Evolutionary conservation across 345 rosid genomes (phyloP), one percentile per base, ranked within the genome.

Genomic region (Populus euphratica): DNA sequence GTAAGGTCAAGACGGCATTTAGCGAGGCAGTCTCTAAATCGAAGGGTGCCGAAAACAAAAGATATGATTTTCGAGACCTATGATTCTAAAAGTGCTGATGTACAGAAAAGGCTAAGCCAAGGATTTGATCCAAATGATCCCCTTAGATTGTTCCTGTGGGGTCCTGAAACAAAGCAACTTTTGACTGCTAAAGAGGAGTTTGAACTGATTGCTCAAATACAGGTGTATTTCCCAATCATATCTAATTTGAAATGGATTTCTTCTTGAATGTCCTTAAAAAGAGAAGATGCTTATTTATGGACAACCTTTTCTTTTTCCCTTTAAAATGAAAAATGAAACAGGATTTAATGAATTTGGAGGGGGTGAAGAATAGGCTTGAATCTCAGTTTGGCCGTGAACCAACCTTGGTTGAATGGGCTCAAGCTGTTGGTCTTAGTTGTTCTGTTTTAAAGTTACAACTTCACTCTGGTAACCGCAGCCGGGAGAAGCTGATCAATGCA

Each of bases 351-450:
- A 88, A 81, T 79, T 77, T 91, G 79, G 90, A 90, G 89, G 84
- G 87, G 71, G 90, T 87, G 67, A 90, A 93, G 87, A 72, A 77
- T 74, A 89, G 81, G 80, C 89, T 94, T 81, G 85, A 89, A 70
- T 89, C 90, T 74, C 93, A 91, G 76, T 89, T 88, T 77, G 91
- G 92, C 69, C 84, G 87, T 44, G 95, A 94, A 80, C 97, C 95
- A 78, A 91, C 95, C 70, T 70, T 90, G 82, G 76, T 74, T 72
- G 97, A 94, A 79, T 91, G 95, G 97, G 95, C 97, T 73, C 81
- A 88, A 86, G 94, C 89, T 75, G 83, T 84, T 79, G 95, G 90
- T 25, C 25, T 91, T 64, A 89, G 88, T 85, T 77, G 87, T 78
- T 68, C 43, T 74, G 86, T 73, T 69, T 88, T 94, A 87, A 88